Evolutionary conservation across 2,329 filamentous ascomycete species (phyloP), one percentile per base, ranked within the genome.

Genomic region (Penicillium polonicum): DNA sequence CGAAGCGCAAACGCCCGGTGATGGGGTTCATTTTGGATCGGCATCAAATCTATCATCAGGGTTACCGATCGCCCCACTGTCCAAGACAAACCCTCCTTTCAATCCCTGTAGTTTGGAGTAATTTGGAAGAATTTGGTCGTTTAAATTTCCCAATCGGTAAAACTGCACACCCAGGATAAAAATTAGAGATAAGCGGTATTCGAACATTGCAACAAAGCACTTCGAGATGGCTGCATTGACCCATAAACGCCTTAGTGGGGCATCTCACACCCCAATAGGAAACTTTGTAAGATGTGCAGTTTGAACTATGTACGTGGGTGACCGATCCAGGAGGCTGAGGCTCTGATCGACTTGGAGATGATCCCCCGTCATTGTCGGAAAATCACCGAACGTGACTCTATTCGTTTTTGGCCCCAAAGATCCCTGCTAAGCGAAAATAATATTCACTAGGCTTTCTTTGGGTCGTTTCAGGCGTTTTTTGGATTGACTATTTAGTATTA

Each of bases 261-360:
- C 35, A 4, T n/a, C 33, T n/a, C 19, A 31, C 12, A 17, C 13
- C 9, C 53, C 48, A 52, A 56, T 56, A 29, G 19, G 19, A 25
- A 27, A 9, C 19, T 42, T 36, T 6, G 25, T 17, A 19, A 31
- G 25, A 48, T 36, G 27, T 23, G 19, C 29, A 27, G 35, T 25
- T 25, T 33, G 10, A 44, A 19, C 38, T 25, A 42, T 2, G 27
- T 10, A 29, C 13, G 36, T 43, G 52, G 23, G 44, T 21, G 35
- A 55, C 19, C 23, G 36, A 43, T 51, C 31, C n/a, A 51, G 39
- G 51, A 33, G 43, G 35, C 49, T 57, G 55, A 57, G 54, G 54
- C 54, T 57, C 55, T 57, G 49, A 46, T 53, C 49, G 35, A 46
- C 54, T 46, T 7, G 15, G 13, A 44, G 42, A n/a, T 27, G 27